Evolutionary conservation across 2,329 filamentous ascomycete species (phyloP), one percentile per base, ranked within the genome.

Genomic region (Claviceps spartinae): DNA sequence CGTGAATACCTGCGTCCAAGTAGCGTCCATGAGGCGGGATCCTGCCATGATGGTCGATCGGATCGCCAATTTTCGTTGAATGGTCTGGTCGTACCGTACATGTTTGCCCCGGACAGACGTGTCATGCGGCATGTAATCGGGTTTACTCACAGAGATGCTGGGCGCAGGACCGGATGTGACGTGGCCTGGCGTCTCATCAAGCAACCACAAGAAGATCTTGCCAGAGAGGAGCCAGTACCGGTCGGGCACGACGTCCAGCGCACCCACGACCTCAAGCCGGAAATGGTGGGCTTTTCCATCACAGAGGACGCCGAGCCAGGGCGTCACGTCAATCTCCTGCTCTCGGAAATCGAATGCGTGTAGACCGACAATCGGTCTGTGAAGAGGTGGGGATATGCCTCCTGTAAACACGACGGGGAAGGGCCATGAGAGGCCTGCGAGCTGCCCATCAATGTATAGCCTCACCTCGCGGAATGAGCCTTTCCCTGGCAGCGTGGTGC

Each of bases 341-440:
- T 93, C 86, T 45, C 78, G 73, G 24, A 94, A 71, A 61, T 93
- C 86, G 62, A 88, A 93, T 0, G 86, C 81, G 60, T 93, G 82
- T 20, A 86, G 79, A 1, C 86, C 86, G 2, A 86, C 87, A 51
- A 93, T 76, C 0, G 88, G 88, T 6, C 86, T 74, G 77, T 89
- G 88, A 41, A 93, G 75, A 1, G 81, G 80, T 4, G 86, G 86
- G 1, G 85, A 82, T 5, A 94, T 74, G 1, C 87, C 87, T 2
- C 88, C 88, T 0, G 88, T 90, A 59, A 90, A 91, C 48, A 94
- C 83, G 18, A 88, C 76, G 0, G 87, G 86, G 59, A 86, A 91
- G 1, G 88, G 88, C 86, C 85, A 93, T 36, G 81, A 77, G 1
- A 89, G 80, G 2, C 87, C 88, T 1, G 85, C 85, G 22, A 91